Conservation (phyloP, 1,284 basidiomycete species). For the Quambalaria eucalypti region DNA sequence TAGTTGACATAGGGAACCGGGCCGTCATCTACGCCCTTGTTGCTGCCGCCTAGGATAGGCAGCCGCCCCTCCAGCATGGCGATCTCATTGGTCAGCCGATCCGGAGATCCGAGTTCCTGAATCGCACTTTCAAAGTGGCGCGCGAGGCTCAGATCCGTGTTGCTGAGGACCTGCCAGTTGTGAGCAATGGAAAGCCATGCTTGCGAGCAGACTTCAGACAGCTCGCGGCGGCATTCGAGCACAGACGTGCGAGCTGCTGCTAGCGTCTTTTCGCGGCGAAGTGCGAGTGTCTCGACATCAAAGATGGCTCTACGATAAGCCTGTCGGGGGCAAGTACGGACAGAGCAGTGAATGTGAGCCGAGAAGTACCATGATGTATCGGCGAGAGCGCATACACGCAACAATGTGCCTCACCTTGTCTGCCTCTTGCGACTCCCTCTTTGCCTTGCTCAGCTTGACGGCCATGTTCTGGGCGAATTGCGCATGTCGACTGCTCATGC, state of each 20-base stretch:
- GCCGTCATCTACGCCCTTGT: constrained; percentile 51
- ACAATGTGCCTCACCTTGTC: constrained; percentile 56
- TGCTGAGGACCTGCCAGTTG: constrained; percentile 17
- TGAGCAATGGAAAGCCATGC: constrained; percentile 30
- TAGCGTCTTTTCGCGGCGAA: constrained; percentile 71
- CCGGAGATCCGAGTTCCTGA: constrained; percentile 57
- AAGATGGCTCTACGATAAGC: constrained; percentile 85
- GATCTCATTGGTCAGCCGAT: constrained; percentile 56
- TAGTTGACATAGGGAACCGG: constrained; percentile 66
- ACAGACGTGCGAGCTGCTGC: constrained; percentile 75
- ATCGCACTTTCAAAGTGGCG: constrained; percentile 55
- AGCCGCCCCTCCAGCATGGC: constrained; percentile 55
- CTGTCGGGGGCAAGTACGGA: constrained; percentile 34
- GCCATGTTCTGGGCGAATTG: constrained; percentile 27
- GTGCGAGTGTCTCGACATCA: constrained; percentile 76
- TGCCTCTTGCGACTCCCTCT: constrained; percentile 47
- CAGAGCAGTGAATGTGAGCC: not conserved
- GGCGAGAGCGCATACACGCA: no score
- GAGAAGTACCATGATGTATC: no score
- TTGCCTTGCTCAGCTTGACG: constrained; percentile 30
- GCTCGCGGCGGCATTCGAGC: constrained; percentile 68
- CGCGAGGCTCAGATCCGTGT: constrained; percentile 24
- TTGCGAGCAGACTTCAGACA: constrained; percentile 55
- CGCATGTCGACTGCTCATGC: constrained; percentile 8
- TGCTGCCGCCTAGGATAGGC: constrained; percentile 38